These are phyloP conservation scores for Leccinum truebloodii DNA, from an alignment of 768 basidiomycete species.

Conservation along the genomic window DNA sequence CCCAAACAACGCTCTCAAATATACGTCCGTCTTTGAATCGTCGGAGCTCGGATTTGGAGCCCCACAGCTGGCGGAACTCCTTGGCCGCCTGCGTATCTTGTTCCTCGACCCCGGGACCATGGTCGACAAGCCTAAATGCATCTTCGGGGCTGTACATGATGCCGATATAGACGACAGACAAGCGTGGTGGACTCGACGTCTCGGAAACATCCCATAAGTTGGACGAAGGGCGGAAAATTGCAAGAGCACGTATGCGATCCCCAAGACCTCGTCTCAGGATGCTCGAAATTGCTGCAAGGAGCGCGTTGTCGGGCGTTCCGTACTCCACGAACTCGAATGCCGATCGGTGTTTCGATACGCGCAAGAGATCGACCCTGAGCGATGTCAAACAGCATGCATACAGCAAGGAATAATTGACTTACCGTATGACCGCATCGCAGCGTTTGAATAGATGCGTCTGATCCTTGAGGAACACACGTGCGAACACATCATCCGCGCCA, in stretches of 20 bases:
- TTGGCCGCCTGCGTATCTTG: constrained; percentile 48
- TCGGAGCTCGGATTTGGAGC: constrained; percentile 85
- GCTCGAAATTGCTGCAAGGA: constrained; percentile 52
- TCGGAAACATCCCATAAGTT: constrained; percentile 50
- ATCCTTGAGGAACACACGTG: constrained; percentile 71
- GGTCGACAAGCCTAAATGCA: constrained; percentile 87
- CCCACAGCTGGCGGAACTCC: constrained; percentile 87
- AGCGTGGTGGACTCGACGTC: constrained; percentile 50
- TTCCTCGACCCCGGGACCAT: constrained; percentile 80
- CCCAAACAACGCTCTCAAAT: constrained; percentile 95
- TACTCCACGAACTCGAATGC: constrained; percentile 46
- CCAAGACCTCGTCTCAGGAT: constrained; percentile 68
- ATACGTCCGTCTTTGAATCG: constrained; percentile 97
- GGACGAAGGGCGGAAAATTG: constrained; percentile 56
- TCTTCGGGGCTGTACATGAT: constrained; percentile 69
- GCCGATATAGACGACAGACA: constrained; percentile 64
- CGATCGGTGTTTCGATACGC: constrained; percentile 43
- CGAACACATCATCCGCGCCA: constrained; percentile 61
- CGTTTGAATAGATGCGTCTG: constrained; percentile 60
- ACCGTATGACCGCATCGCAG: constrained; percentile 77
- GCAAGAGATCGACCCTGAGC: constrained; percentile 49
- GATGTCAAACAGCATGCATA: constrained; percentile 4
- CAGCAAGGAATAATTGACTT: constrained; percentile 20
- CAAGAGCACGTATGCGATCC: constrained; percentile 64
- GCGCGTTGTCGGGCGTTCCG: constrained; percentile 58